A percentile compares a stretch with the other conserved stretches of the same genome.
Conservation (phyloP, 164 flowering plant genomes). For the Dillenia suffruticosa region DNA sequence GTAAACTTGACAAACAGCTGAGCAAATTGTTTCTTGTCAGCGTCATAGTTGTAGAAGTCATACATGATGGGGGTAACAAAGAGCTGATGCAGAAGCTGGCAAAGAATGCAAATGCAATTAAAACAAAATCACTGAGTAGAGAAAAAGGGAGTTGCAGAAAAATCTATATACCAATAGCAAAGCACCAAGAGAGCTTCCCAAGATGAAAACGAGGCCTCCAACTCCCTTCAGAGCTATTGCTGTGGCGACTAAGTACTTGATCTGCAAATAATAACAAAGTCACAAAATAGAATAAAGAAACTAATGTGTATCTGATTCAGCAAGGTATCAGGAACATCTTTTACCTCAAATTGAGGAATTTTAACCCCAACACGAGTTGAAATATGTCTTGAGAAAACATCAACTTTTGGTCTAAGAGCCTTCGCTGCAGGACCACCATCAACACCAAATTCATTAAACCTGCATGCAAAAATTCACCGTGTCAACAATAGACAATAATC, state of each 20-base stretch:
- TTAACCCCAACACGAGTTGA: conserved; percentile 38
- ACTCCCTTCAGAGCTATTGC: conserved; percentile 51
- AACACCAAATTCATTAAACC: conserved; percentile 55
- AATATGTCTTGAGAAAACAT: conserved; percentile 36
- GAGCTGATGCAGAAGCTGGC: conserved; percentile 50
- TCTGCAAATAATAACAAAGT: conserved; percentile 32
- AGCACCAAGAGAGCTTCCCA: conserved; percentile 75
- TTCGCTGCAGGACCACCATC: conserved; percentile 69
- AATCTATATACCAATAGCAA: conserved; percentile 51
- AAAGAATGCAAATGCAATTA: background rate
- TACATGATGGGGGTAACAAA: conserved; percentile 55
- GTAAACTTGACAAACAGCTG: conserved; percentile 59
- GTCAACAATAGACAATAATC: too few relatives aligned
- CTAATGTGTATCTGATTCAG: background rate
- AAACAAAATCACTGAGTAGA: background rate
- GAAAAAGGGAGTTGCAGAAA: background rate
- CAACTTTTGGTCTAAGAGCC: conserved; percentile 39
- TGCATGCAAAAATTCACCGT: conserved; percentile 4
- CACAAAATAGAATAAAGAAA: conserved; percentile 1
- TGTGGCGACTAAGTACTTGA: conserved; percentile 40
- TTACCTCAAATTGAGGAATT: conserved; percentile 69
- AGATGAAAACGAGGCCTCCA: conserved; percentile 68
- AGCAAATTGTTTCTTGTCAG: conserved; percentile 44
- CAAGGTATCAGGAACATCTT: conserved; percentile 1
- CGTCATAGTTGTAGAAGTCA: conserved; percentile 76